phyloP scores from a whole-genome alignment of 495 filamentous ascomycete genomes.

The Xylaria nigripes region DNA sequence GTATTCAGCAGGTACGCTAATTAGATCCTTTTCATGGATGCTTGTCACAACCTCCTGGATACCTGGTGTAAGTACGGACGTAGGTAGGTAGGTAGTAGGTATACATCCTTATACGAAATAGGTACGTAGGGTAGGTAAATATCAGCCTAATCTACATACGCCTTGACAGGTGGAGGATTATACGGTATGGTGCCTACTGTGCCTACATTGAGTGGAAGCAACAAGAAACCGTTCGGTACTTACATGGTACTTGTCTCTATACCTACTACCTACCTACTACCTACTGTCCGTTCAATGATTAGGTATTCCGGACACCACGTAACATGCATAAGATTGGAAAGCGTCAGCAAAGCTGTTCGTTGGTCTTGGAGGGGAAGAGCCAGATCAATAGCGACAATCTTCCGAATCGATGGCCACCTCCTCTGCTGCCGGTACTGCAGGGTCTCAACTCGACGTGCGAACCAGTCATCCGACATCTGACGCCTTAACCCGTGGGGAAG shows the following conservation, averaged over 20 bases:
- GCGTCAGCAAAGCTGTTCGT: not conserved
- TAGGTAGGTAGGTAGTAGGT: too few relatives aligned
- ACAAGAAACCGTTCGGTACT: not conserved
- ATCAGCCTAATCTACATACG: too few relatives aligned
- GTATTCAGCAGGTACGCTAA: too few relatives aligned
- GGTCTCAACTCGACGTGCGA: slow-evolving; percentile 10
- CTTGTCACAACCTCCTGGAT: too few relatives aligned
- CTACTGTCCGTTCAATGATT: too few relatives aligned
- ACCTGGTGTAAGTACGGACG: too few relatives aligned
- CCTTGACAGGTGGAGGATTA: not conserved
- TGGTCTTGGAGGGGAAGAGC: not conserved
- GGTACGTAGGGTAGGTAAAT: too few relatives aligned
- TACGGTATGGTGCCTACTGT: not conserved
- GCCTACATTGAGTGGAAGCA: not conserved
- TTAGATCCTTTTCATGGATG: too few relatives aligned
- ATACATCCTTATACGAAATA: not conserved
- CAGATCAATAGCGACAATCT: slow-evolving; percentile 19
- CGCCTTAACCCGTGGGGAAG: slow-evolving; percentile 24
- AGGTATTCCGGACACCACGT: too few relatives aligned
- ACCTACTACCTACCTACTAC: too few relatives aligned
- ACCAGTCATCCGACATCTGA: slow-evolving; percentile 8
- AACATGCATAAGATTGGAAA: not conserved
- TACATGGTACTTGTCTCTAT: too few relatives aligned
- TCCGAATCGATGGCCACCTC: slow-evolving; percentile 21
- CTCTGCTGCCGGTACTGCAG: slow-evolving; percentile 3